Conservation (phyloP, 768 basidiomycete species). For the Vishniacozyma victoriae region DNA sequence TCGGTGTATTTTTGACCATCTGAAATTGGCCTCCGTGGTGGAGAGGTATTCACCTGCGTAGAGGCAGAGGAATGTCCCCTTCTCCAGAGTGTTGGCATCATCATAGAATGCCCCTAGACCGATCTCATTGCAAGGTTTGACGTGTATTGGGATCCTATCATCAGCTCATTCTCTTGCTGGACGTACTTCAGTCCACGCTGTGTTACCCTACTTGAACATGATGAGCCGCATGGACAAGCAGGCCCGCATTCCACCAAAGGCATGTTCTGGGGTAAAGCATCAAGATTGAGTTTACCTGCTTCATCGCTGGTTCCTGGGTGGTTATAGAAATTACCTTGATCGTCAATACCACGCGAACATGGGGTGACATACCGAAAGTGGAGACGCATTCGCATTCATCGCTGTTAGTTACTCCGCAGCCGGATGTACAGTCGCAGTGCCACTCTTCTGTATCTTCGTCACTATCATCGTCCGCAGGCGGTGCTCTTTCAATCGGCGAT, state of each 20-base stretch:
- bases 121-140: constrained; percentile 6
- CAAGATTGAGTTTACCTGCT: constrained; percentile 19
- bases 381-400: constrained; percentile 31
- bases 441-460: background rate
- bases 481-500: no score
- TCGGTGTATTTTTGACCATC: constrained; percentile 13
- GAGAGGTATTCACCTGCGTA: constrained; percentile 46
- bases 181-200: constrained; percentile 37
- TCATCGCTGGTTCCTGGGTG: background rate
- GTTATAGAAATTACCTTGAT: constrained; percentile 33
- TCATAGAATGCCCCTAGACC: constrained; percentile 40
- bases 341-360: background rate
- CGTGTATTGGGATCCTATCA: constrained; percentile 8
- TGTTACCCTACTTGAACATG: constrained; percentile 33
- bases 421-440: background rate
- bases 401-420: constrained; percentile 19
- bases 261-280: constrained; percentile 35
- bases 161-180: background rate
- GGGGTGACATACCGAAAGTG: constrained; percentile 18
- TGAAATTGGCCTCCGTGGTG: constrained; percentile 21
- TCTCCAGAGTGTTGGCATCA: constrained; percentile 2
- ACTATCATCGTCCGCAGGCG: background rate
- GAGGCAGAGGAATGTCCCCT: constrained; percentile 40
- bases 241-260: constrained; percentile 45
- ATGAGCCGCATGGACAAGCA: constrained; percentile 23